These are phyloP conservation scores for Pleurotus tuoliensis DNA, from an alignment of 768 basidiomycete species.

Conservation along the genomic window DNA sequence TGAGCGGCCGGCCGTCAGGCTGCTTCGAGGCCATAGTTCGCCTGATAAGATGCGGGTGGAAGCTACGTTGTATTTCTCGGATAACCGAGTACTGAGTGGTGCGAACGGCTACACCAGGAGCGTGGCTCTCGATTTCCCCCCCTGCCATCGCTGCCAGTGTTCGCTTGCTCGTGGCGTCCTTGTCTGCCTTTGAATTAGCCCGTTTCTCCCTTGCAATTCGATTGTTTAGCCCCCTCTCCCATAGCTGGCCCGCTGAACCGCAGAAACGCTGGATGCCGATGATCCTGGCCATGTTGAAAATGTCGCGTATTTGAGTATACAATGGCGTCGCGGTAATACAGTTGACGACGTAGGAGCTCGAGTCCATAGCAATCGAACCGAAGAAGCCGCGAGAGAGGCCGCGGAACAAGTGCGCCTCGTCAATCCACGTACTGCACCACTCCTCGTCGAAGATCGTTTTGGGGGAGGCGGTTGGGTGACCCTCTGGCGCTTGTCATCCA, in stretches of 20 bases:
- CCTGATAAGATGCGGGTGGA: neutral
- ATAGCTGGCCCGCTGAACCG: too few relatives aligned
- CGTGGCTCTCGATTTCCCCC: too few relatives aligned
- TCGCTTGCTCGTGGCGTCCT: too few relatives aligned
- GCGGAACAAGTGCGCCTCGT: slow-evolving; percentile 15
- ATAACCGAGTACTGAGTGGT: neutral
- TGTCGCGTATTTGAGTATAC: slow-evolving; percentile 5
- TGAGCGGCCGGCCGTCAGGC: neutral
- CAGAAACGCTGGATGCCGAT: neutral
- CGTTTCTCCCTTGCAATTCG: neutral
- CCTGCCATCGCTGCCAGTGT: too few relatives aligned
- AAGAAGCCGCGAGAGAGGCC: slow-evolving; percentile 6
- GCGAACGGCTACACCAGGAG: too few relatives aligned
- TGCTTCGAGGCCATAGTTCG: slow-evolving; percentile 4
- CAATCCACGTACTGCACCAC: slow-evolving; percentile 6
- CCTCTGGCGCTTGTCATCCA: too few relatives aligned
- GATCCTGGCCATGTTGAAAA: slow-evolving; percentile 6
- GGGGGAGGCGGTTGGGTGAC: too few relatives aligned
- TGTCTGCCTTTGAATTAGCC: too few relatives aligned
- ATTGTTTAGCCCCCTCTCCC: neutral
- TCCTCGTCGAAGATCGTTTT: neutral
- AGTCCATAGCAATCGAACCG: neutral
- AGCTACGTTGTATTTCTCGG: neutral
- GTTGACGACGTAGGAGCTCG: neutral
- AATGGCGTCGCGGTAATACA: slow-evolving; percentile 12